Base-by-base conservation (phyloP, 2,329 filamentous ascomycete species). In the Cytospora piceicola region DNA sequence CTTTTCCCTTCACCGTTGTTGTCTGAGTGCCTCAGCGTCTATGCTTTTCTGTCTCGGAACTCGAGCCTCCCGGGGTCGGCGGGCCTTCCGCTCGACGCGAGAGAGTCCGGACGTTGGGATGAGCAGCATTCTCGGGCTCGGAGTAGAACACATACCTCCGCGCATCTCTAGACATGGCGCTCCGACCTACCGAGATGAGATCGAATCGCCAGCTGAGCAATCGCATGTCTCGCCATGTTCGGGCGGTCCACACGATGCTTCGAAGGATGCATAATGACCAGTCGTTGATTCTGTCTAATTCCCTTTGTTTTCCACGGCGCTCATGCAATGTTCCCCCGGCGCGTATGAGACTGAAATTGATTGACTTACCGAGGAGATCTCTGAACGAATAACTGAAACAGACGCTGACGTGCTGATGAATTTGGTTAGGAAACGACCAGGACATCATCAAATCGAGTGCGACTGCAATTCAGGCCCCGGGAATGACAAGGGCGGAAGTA, bases 401-500 rank as follows among this genome's bases (percentile, higher is more conserved):
- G 39, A 53, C 46, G 67, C 67, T 68, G 65, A 68, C 67, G 30
- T 54, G 49, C 36, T 57, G n/a, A 49, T 49, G 54, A 24, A 61
- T 42, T 49, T 54, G 56, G 30, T 12, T 49, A 68, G 67, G 62
- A 63, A 42, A 62, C 42, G 39, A 61, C 30, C 24, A 46, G 59
- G 42, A 52, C 53, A 53, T 22, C 53, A 54, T 34, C 56, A 51
- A 34, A 67, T 62, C 53, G 54, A 56, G 58, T 30, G n/a, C 36
- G 58, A 59, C 49, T 67, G 65, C 58, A 61, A 63, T 54, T 67
- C 61, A 55, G 55, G 42, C 62, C 22, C 66, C 58, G 66, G 67
- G 65, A 53, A 67, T 68, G 67, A 68, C 67, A 67, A 67, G 61
- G 65, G 61, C 67, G 53, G 60, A 66, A 63, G 63, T 63, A 67